phyloP scores from a whole-genome alignment of 2,329 filamentous ascomycete genomes.

The Stachybotrys chartarum region DNA sequence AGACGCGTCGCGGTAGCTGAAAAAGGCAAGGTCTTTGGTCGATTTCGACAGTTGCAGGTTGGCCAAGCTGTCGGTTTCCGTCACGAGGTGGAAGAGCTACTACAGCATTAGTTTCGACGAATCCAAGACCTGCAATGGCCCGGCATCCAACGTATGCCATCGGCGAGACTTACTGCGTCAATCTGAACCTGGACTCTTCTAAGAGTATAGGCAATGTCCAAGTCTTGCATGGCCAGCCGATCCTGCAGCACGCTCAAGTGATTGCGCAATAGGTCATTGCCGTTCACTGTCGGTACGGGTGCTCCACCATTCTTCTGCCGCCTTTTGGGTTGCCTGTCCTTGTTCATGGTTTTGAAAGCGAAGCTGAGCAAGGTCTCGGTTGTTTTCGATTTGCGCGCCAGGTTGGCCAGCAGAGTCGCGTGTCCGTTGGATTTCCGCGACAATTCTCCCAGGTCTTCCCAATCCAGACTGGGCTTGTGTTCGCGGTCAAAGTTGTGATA shows the following conservation, averaged over 20 bases:
- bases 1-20: constrained; percentile 30
- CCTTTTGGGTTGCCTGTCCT: constrained; percentile 1
- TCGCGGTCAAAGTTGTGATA: constrained; percentile 23
- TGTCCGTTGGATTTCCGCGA: constrained; percentile 25
- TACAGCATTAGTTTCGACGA: constrained; percentile 1
- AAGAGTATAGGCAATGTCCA: constrained; percentile 26
- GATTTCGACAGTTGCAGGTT: constrained; percentile 21
- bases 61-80: constrained; percentile 26
- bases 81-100: constrained; percentile 30
- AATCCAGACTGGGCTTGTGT: constrained; percentile 8
- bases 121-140: too few species aligned
- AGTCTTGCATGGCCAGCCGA: constrained; percentile 24
- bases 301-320: neutral
- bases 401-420: constrained; percentile 28
- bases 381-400: constrained; percentile 26
- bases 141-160: neutral
- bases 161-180: constrained; percentile 20
- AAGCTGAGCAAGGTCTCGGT: constrained; percentile 25
- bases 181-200: constrained; percentile 32
- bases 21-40: constrained; percentile 23
- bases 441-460: constrained; percentile 20
- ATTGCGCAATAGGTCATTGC: constrained; percentile 14
- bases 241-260: constrained; percentile 21
- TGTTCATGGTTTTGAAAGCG: constrained; percentile 9
- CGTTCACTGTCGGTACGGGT: neutral